Conservation (phyloP, 192 early-diverging fungal genomes). For the Kickxella alabastrina region DNA sequence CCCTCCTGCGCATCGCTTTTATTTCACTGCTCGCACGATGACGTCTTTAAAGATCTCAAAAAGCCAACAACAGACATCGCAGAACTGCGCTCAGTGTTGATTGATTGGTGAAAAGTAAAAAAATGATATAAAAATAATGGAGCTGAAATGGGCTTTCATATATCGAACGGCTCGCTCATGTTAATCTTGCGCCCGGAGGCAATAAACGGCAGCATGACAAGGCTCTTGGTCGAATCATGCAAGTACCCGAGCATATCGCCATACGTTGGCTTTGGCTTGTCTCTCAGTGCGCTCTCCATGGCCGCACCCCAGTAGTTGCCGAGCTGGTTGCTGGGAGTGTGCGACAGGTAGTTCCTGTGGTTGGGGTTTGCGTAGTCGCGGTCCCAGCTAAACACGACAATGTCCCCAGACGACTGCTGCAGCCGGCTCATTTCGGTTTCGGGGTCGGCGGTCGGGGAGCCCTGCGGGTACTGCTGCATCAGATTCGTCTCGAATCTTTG, state of each 20-base stretch:
- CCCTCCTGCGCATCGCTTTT: too few species aligned
- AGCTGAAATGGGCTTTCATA: too few species aligned
- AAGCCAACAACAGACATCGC: too few species aligned
- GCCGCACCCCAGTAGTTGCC: conserved; percentile 68
- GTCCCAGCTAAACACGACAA: conserved; percentile 63
- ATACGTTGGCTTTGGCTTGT: conserved; percentile 39
- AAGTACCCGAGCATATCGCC: conserved; percentile 52
- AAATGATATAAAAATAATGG: too few species aligned
- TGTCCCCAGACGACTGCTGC: conserved; percentile 34
- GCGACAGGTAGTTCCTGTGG: conserved; percentile 65
- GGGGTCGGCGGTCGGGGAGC: not conserved
- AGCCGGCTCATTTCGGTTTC: conserved; percentile 21
- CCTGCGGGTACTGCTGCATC: conserved; percentile 28
- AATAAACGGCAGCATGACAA: conserved; percentile 50
- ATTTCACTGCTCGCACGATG: too few species aligned
- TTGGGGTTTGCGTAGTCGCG: conserved; percentile 69
- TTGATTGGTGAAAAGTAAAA: too few species aligned
- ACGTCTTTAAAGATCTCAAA: too few species aligned
- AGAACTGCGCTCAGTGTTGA: too few species aligned
- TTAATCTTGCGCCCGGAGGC: conserved; percentile 47
- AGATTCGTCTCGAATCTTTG: conserved; percentile 28
- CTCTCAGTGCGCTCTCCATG: conserved; percentile 49
- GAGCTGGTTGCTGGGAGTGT: conserved; percentile 56
- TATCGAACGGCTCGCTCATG: conserved; percentile 51
- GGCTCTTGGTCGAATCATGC: conserved; percentile 21